These are phyloP conservation scores for Fusarium guadeloupense DNA, from an alignment of 2,329 filamentous ascomycete genomes.

Conservation along the genomic window DNA sequence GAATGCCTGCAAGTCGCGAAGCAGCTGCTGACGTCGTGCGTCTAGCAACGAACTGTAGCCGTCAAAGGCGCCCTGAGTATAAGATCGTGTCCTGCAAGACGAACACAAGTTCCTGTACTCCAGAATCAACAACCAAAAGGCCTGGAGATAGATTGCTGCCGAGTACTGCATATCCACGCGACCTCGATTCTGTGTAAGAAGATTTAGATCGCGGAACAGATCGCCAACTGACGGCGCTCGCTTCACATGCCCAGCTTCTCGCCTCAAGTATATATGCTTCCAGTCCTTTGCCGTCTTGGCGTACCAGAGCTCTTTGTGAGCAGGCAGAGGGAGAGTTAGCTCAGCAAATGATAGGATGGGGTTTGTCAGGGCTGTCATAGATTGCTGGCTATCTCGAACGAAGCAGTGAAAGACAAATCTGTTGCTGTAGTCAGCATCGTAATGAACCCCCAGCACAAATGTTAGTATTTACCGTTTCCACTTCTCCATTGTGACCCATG, in stretches of 20 bases:
- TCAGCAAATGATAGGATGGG: constrained; percentile 76
- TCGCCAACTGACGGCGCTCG: constrained; percentile 63
- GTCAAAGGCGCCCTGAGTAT: constrained; percentile 52
- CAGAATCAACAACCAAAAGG: constrained; percentile 71
- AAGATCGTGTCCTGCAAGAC: constrained; percentile 58
- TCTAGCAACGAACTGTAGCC: constrained; percentile 58
- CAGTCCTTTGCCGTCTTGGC: constrained; percentile 71
- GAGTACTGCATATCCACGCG: constrained; percentile 66
- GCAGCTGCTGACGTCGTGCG: constrained; percentile 70
- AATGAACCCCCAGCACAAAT: background rate
- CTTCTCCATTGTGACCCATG: constrained; percentile 71
- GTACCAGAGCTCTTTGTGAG: constrained; percentile 70
- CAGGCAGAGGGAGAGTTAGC: constrained; percentile 71
- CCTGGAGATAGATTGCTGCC: constrained; percentile 69
- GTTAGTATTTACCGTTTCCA: constrained; percentile 64
- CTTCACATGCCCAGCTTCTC: constrained; percentile 50
- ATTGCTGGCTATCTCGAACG: constrained; percentile 71
- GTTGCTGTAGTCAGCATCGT: constrained; percentile 17
- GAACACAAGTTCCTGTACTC: constrained; percentile 71
- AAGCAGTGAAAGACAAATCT: constrained; percentile 72
- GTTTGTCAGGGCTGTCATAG: constrained; percentile 72
- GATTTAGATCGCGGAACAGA: constrained; percentile 64
- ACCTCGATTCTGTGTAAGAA: constrained; percentile 58
- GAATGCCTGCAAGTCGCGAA: constrained; percentile 63
- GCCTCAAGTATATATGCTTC: constrained; percentile 66